Percentiles rank a stretch among this genome's conserved stretches.
These are phyloP conservation scores for Syzygium jambos DNA, from an alignment of 345 rosid species.

Conservation along the genomic window DNA sequence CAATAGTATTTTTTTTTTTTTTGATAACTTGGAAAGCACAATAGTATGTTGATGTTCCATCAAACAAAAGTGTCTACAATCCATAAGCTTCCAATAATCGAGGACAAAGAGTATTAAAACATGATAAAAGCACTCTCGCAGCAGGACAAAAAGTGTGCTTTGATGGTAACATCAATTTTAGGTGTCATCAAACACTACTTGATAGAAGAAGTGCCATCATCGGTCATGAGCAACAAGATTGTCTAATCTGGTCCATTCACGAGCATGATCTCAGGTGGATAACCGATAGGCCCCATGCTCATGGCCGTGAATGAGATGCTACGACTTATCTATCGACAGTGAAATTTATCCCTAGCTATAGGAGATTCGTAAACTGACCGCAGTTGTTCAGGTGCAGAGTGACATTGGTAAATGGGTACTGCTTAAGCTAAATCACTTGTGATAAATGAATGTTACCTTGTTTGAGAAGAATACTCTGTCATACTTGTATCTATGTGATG, in stretches of 20 bases:
- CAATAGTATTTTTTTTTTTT: too few species aligned
- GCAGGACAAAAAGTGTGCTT: not conserved
- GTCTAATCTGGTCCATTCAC: not conserved
- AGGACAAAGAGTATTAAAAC: not conserved
- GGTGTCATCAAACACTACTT: not conserved
- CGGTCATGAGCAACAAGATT: not conserved
- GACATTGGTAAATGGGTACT: not conserved
- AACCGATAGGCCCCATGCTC: not conserved
- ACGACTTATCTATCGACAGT: not conserved
- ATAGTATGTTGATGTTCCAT: not conserved
- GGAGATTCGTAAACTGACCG: not conserved
- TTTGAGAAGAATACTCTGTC: constrained; percentile 81
- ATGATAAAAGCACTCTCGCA: not conserved
- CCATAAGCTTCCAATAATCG: not conserved
- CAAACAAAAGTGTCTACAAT: not conserved
- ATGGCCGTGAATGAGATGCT: not conserved
- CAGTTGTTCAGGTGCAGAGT: not conserved
- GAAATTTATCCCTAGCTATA: not conserved
- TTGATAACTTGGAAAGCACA: too few species aligned
- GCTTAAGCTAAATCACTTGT: not conserved
- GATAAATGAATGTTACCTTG: constrained; percentile 38
- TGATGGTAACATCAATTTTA: not conserved
- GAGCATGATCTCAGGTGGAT: not conserved
- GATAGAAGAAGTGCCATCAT: not conserved
- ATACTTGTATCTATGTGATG: constrained; percentile 48